phyloP scores from a whole-genome alignment of 2,329 filamentous ascomycete species.

The Byssothecium circinans region DNA sequence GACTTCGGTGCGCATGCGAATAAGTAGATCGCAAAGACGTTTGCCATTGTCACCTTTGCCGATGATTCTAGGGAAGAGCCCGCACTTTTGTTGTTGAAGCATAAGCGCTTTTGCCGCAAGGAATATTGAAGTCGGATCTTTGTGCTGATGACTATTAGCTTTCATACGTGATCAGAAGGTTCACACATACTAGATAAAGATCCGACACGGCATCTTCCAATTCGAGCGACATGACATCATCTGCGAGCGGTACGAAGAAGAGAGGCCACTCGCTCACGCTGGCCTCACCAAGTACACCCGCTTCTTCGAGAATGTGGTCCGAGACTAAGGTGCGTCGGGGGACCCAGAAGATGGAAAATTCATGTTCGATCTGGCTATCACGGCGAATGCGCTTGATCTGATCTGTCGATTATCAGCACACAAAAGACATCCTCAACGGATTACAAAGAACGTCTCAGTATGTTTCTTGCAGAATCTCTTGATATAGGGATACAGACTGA shows the following conservation, averaged over 20 bases:
- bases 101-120: conserved; percentile 89
- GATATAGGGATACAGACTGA: conserved; percentile 61
- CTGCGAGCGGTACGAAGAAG: conserved; percentile 88
- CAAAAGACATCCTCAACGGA: conserved; percentile 29
- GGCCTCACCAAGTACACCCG: conserved; percentile 88
- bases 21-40: conserved; percentile 79
- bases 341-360: conserved; percentile 96
- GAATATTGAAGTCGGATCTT: conserved; percentile 89
- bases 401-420: conserved; percentile 64
- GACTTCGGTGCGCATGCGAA: conserved; percentile 89
- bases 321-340: conserved; percentile 89
- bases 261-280: conserved; percentile 85
- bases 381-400: conserved; percentile 89
- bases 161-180: background rate
- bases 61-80: conserved; percentile 89
- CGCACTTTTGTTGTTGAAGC: conserved; percentile 88
- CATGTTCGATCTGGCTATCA: conserved; percentile 86
- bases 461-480: conserved; percentile 21
- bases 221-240: conserved; percentile 88
- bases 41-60: conserved; percentile 96
- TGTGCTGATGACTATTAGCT: conserved; percentile 56
- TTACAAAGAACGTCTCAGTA: conserved; percentile 29
- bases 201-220: conserved; percentile 84
- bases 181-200: conserved; percentile 68
- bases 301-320: conserved; percentile 88